Percentiles rank a stretch among this genome's conserved stretches.
These are phyloP conservation scores for Aspergillus sp. DNA, from an alignment of 2,329 filamentous ascomycete genomes.

Conservation along the genomic window DNA sequence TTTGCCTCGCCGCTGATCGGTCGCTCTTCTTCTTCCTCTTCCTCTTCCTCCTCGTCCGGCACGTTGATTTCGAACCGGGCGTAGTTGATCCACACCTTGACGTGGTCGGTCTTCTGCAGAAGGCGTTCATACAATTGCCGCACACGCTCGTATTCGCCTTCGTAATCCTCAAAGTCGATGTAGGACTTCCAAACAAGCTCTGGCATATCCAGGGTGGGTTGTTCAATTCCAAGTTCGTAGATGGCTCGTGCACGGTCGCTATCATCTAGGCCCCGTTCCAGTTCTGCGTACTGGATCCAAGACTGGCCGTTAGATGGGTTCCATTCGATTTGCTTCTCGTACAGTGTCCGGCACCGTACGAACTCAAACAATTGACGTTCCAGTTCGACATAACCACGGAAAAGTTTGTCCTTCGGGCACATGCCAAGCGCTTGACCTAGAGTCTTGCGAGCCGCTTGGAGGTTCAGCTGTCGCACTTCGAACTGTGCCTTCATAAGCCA, in stretches of 20 bases:
- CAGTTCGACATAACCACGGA: conserved; percentile 88
- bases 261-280: conserved; percentile 90
- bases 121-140: conserved; percentile 84
- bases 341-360: conserved; percentile 81
- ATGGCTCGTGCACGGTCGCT: conserved; percentile 84
- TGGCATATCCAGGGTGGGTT: conserved; percentile 89
- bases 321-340: conserved; percentile 91
- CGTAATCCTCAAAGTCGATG: conserved; percentile 97
- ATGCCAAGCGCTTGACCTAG: conserved; percentile 87
- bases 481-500: conserved; percentile 95
- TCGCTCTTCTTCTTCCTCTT: conserved; percentile 56
- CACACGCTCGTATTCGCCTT: conserved; percentile 83
- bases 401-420: conserved; percentile 94
- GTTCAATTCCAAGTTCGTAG: conserved; percentile 83
- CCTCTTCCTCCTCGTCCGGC: conserved; percentile 69
- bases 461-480: conserved; percentile 81
- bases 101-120: conserved; percentile 91
- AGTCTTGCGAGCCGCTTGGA: conserved; percentile 79
- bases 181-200: conserved; percentile 97
- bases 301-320: conserved; percentile 87
- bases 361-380: conserved; percentile 96
- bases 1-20: conserved; percentile 81
- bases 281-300: conserved; percentile 94
- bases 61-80: conserved; percentile 98
- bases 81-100: conserved; percentile 99